These are phyloP conservation scores for Ceratocystis eucalypticola DNA, from an alignment of 2,329 filamentous ascomycete species.

Conservation along the genomic window DNA sequence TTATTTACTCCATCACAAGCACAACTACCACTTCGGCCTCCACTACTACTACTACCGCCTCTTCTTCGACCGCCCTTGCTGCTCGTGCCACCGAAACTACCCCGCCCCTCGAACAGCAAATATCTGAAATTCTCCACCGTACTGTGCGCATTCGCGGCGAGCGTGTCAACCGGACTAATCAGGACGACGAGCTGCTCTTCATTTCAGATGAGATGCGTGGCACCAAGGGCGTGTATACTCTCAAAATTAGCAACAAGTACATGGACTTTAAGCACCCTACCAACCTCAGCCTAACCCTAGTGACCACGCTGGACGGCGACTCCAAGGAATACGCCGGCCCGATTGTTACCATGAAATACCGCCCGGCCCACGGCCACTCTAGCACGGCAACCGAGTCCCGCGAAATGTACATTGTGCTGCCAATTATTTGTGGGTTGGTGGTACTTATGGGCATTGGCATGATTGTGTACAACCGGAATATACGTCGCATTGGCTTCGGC, in stretches of 20 bases:
- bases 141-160: slow-evolving; percentile 23
- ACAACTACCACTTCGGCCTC: slow-evolving; percentile 5
- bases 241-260: slow-evolving; percentile 29
- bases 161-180: slow-evolving; percentile 32
- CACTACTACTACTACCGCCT: background rate
- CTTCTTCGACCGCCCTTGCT: background rate
- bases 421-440: slow-evolving; percentile 36
- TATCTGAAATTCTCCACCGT: slow-evolving; percentile 1
- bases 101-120: background rate
- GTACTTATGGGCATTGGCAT: slow-evolving; percentile 39
- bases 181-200: slow-evolving; percentile 29
- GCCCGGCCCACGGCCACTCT: slow-evolving; percentile 25
- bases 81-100: slow-evolving; percentile 3
- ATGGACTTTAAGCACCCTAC: slow-evolving; percentile 29
- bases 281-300: slow-evolving; percentile 38
- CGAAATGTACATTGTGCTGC: slow-evolving; percentile 41
- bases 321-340: slow-evolving; percentile 32
- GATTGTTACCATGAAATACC: slow-evolving; percentile 28
- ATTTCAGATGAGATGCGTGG: slow-evolving; percentile 27
- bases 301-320: slow-evolving; percentile 27
- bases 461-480: slow-evolving; percentile 41
- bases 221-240: slow-evolving; percentile 36
- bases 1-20: slow-evolving; percentile 24
- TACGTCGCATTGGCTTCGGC: slow-evolving; percentile 37
- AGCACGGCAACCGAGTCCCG: slow-evolving; percentile 27